Evolutionary conservation across 306 rosid genomes (phyloP), one percentile per base, ranked within the genome.

Genomic region (Citrullus amarus): DNA sequence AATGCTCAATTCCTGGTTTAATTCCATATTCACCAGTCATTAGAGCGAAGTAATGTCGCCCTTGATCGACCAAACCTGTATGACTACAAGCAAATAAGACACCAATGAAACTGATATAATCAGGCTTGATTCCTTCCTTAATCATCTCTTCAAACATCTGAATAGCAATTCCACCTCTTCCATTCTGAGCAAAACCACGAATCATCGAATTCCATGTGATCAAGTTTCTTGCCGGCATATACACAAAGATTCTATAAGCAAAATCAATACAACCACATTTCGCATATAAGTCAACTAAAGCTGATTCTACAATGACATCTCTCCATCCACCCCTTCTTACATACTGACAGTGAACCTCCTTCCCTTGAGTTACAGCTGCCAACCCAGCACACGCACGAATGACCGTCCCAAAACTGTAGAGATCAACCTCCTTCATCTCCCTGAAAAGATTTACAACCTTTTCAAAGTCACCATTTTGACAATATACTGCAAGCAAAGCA

Each of bases 161-260:
- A 77, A 90, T 81, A 34, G 91, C 96, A 81, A 88, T 93, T 22
- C 12, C 39, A 75, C 92, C 96, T 81, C 87, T 87, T 76, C 97
- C 98, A 54, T 94, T 94, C 74, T 92, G 97, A 15, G 92, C 98
- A 51, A 89, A 87, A 81, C 98, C 97, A 6, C 88, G 82, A 15
- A 94, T 88, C 97, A 94, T 94, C 0, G 93, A 82, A 83, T 92
- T 94, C 98, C 97, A 94, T 0, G 97, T 89, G 81, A 94, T 94
- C 92, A 90, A 83, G 81, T 89, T 94, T 80, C 87, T 87, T 75
- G 85, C 81, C 34, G 78, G 85, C 96, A 92, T 89, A 46, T 75
- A 80, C 30, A 9, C 16, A 67, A 94, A 94, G 82, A 92, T 79
- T 38, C 87, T 82, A 6, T 32, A 12, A 0, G 93, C 95, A 28